Percentiles rank a stretch among this genome's conserved stretches.
Evolutionary conservation across 2,329 filamentous ascomycete genomes (phyloP).

Genomic region (Ophiosphaerella korrae): DNA sequence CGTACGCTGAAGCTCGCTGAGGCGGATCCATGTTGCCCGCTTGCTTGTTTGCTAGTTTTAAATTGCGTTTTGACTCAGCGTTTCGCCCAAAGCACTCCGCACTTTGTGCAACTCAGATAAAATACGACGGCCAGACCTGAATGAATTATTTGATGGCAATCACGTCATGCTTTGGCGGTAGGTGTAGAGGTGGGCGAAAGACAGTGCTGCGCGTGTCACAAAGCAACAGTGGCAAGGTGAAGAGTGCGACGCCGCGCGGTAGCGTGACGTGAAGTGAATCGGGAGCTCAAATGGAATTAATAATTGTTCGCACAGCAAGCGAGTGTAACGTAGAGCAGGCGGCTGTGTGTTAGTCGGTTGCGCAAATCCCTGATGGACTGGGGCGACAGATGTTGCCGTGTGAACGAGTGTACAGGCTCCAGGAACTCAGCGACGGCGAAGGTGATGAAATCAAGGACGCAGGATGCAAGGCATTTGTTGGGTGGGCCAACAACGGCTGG

Average conservation of each 20-base stretch:
- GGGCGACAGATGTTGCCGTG: neutral
- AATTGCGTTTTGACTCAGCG: neutral
- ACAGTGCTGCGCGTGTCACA: neutral
- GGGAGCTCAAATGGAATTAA: constrained; percentile 9
- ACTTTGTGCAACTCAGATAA: neutral
- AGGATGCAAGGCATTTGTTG: constrained; percentile 22
- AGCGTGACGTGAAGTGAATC: neutral
- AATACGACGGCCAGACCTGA: neutral
- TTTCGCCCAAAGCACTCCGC: neutral
- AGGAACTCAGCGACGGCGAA: constrained; percentile 17
- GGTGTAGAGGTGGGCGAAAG: neutral
- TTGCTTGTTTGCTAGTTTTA: constrained; percentile 5
- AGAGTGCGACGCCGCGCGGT: neutral
- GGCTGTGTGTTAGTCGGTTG: neutral
- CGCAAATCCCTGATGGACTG: constrained; percentile 1
- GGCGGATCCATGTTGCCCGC: constrained; percentile 28
- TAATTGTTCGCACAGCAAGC: neutral
- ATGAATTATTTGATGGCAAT: neutral
- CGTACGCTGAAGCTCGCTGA: constrained; percentile 22
- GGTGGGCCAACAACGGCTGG: constrained; percentile 15
- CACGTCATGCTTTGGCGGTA: constrained; percentile 2
- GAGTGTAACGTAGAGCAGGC: constrained; percentile 2
- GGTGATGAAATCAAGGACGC: constrained; percentile 10
- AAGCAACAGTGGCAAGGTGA: neutral
- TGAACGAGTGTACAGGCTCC: constrained; percentile 24